Base-by-base conservation (phyloP, 2,329 filamentous ascomycete species). In the Alternaria hordeiaustralica region DNA sequence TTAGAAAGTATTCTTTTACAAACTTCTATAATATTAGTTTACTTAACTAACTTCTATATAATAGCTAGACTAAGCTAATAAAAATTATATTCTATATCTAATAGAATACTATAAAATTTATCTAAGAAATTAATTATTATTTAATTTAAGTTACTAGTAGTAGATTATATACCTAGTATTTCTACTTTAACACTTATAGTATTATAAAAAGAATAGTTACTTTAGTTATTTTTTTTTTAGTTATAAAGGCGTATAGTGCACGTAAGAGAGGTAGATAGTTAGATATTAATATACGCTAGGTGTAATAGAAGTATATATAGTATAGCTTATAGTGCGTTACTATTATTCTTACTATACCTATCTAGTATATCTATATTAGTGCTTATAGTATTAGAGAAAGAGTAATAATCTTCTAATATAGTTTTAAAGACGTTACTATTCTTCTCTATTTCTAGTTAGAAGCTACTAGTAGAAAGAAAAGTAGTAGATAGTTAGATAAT, bases 91-190 rank as follows among this genome's bases (percentile, higher is more conserved):
- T 20, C 23, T 51, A 6, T 51, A 21, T 51, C 25, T 33, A 44
- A 58, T n/a, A 58, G 44, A 51, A 58, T 33, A 58, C 33, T 25
- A 58, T 58, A 58, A 58, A 58, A 58, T 36, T 21, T 15, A 51
- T 51, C 33, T 58, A 51, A 51, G 49, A 33, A 26, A 26, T 51
- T 30, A n/a, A 30, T 33, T 10, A 51, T 30, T 20, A 12, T 20
- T 33, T 26, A 30, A 51, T 51, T 51, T 51, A 15, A 51, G 49
- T 51, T 51, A 25, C 26, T 20, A 51, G 49, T 25, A 11, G n/a
- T 57, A 51, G 28, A 25, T 51, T 20, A n/a, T 51, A n/a, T 6
- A 13, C 33, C 13, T 53, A 21, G 50, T n/a, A 53, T 41, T 36
- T 53, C 50, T 18, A 28, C 50, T 36, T 53, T n/a, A 53, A 53